Evolutionary conservation across 2,329 filamentous ascomycete genomes (phyloP).

Genomic region (Monilinia laxa): DNA sequence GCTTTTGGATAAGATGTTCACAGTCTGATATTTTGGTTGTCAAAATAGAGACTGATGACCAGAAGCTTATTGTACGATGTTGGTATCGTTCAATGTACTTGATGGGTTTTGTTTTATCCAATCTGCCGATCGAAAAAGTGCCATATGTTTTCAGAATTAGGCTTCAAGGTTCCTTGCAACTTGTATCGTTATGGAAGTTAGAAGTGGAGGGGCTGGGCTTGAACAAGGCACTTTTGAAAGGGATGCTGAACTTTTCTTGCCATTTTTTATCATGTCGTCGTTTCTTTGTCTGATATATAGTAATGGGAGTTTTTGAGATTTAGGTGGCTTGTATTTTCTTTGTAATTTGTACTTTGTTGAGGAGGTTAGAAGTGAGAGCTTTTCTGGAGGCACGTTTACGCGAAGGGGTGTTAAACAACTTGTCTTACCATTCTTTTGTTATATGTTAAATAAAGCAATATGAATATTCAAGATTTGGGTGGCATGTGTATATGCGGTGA

Average conservation of each 20-base stretch:
- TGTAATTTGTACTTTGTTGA: too few relatives aligned
- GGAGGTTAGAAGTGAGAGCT: too few relatives aligned
- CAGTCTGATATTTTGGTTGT: background rate
- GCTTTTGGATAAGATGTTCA: too few relatives aligned
- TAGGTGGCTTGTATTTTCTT: background rate
- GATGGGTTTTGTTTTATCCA: too few relatives aligned
- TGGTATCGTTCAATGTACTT: background rate
- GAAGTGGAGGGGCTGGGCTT: background rate
- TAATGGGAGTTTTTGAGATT: background rate
- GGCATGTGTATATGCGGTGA: background rate
- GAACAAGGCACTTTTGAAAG: background rate
- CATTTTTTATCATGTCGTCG: background rate
- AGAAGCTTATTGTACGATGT: background rate
- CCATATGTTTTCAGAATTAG: too few relatives aligned
- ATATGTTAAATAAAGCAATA: too few relatives aligned
- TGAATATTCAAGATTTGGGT: background rate
- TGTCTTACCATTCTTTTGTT: too few relatives aligned
- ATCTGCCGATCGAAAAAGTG: too few relatives aligned
- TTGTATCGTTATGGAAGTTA: background rate
- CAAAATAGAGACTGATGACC: background rate
- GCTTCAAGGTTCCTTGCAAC: too few relatives aligned
- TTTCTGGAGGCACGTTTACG: too few relatives aligned
- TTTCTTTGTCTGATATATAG: background rate
- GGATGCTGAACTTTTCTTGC: background rate
- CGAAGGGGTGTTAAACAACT: too few relatives aligned